Evolutionary conservation across 495 filamentous ascomycete species (phyloP).

Genomic region (Aspergillus panamensis): DNA sequence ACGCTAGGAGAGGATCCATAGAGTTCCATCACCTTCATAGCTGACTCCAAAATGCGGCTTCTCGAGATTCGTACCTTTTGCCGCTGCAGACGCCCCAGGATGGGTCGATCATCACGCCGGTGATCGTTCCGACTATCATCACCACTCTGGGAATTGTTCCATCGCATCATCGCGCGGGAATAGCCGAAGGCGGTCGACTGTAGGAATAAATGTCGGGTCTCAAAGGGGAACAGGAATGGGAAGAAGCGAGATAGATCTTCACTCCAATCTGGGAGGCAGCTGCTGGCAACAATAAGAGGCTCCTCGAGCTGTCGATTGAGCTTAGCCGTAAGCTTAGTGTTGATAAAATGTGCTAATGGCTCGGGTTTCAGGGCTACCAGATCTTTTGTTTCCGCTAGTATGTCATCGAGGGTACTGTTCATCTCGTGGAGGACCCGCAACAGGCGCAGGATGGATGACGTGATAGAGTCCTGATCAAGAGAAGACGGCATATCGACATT

Average conservation of each 20-base stretch:
- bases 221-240: slow-evolving; percentile 98
- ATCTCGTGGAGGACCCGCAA: slow-evolving; percentile 90
- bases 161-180: slow-evolving; percentile 93
- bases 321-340: slow-evolving; percentile 98
- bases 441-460: slow-evolving; percentile 81
- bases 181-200: slow-evolving; percentile 99
- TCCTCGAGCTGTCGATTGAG: slow-evolving; percentile 96
- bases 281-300: slow-evolving; percentile 96
- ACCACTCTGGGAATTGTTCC: slow-evolving; percentile 85
- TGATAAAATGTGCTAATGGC: slow-evolving; percentile 92
- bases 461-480: slow-evolving; percentile 77
- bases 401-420: slow-evolving; percentile 93
- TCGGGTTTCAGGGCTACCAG: slow-evolving; percentile 69
- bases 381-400: slow-evolving; percentile 83
- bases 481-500: slow-evolving; percentile 68
- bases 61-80: slow-evolving; percentile 97
- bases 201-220: slow-evolving; percentile 94
- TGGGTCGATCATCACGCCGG: slow-evolving; percentile 82
- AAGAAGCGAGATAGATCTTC: slow-evolving; percentile 95
- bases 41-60: slow-evolving; percentile 89
- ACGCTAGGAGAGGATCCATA: slow-evolving; percentile 95
- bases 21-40: slow-evolving; percentile 98
- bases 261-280: slow-evolving; percentile 93
- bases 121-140: slow-evolving; percentile 77
- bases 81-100: slow-evolving; percentile 88